phyloP scores from a whole-genome alignment of 805 yeast genomes.

The Candida golubevii region DNA sequence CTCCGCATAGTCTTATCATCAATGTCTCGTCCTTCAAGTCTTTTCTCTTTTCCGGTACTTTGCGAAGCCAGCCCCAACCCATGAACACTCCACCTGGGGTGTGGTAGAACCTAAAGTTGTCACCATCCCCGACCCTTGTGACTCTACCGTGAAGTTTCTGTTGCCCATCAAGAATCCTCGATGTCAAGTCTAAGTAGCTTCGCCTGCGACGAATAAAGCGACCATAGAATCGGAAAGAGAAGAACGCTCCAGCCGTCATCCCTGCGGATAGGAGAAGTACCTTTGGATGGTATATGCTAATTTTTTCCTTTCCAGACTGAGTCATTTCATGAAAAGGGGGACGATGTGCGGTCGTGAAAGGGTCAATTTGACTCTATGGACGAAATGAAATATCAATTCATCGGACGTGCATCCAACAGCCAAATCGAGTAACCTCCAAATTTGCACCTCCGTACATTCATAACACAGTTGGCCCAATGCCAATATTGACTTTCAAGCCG shows the following conservation, averaged over 20 bases:
- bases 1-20: slow-evolving; percentile 80
- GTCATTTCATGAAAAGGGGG: background rate
- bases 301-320: slow-evolving; percentile 1
- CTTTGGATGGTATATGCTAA: slow-evolving; percentile 30
- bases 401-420: background rate
- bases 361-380: too few species aligned
- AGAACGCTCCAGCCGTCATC: slow-evolving; percentile 24
- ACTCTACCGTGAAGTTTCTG: slow-evolving; percentile 57
- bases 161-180: slow-evolving; percentile 28
- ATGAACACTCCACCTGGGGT: slow-evolving; percentile 84
- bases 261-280: slow-evolving; percentile 37
- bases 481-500: too few species aligned
- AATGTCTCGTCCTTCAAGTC: slow-evolving; percentile 61
- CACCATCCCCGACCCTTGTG: slow-evolving; percentile 92
- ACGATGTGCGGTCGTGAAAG: too few species aligned
- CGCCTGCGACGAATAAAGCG: slow-evolving; percentile 32
- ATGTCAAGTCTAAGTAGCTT: slow-evolving; percentile 36
- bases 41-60: slow-evolving; percentile 51
- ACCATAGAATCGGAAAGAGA: slow-evolving; percentile 28
- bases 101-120: slow-evolving; percentile 87
- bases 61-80: slow-evolving; percentile 93
- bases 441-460: too few species aligned
- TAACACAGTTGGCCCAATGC: too few species aligned
- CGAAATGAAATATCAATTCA: too few species aligned
- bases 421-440: background rate